Conservation (phyloP, 805 yeast species). For the Schwanniomyces pseudopolymorphus region DNA sequence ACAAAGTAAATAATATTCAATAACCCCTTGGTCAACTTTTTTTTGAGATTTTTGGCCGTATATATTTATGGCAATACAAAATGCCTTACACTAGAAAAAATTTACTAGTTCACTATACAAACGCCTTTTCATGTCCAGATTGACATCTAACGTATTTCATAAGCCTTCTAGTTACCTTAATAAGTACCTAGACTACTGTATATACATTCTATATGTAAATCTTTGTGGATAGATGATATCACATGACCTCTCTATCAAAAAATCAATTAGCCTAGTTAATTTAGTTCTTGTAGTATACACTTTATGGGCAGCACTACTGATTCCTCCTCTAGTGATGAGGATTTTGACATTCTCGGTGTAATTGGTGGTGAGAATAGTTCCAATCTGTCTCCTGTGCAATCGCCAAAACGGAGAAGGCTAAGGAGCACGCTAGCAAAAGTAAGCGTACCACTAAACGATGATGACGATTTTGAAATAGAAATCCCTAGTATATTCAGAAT, state of each 20-base stretch:
- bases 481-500: conserved; percentile 30
- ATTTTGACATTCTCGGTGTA: conserved; percentile 5
- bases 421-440: not conserved
- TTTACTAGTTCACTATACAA: not conserved
- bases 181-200: not conserved
- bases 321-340: conserved; percentile 4
- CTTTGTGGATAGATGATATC: not conserved
- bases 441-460: not conserved
- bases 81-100: not conserved
- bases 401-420: not conserved
- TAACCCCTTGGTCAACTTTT: not conserved
- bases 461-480: conserved; percentile 17
- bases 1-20: not conserved
- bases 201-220: not conserved
- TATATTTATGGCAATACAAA: conserved; percentile 5
- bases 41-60: conserved; percentile 3
- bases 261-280: too few species aligned
- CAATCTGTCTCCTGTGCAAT: not conserved
- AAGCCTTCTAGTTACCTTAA: not conserved
- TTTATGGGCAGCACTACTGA: not conserved
- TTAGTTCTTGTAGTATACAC: not conserved
- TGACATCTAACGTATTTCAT: not conserved
- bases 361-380: conserved; percentile 1
- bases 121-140: not conserved
- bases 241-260: not conserved